Evolutionary conservation across 1,284 basidiomycete genomes (phyloP).

Genomic region (Lignosus rhinocerotis): DNA sequence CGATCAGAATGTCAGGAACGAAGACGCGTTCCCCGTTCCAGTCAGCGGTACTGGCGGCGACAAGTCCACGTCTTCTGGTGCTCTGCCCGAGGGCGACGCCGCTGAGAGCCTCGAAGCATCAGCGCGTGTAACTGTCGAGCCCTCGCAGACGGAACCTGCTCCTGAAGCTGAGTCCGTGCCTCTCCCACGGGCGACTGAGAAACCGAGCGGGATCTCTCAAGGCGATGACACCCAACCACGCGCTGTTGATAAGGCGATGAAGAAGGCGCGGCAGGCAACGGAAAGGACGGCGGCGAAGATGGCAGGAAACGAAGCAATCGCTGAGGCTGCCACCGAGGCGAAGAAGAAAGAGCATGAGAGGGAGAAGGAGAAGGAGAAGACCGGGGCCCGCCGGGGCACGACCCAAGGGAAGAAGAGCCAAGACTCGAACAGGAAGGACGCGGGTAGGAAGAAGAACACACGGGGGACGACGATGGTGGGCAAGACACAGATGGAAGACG

Average conservation of each 20-base stretch:
- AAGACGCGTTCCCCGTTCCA: no score
- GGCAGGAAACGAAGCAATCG: not conserved
- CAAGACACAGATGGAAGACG: not conserved
- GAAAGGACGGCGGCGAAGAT: not conserved
- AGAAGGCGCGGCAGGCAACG: not conserved
- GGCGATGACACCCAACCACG: not conserved
- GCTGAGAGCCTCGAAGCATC: no score
- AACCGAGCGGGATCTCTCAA: not conserved
- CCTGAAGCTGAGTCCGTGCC: not conserved
- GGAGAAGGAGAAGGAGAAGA: not conserved
- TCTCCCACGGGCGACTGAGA: not conserved
- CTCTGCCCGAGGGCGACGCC: no score
- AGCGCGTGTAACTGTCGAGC: not conserved
- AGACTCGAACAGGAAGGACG: not conserved
- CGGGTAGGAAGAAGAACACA: not conserved
- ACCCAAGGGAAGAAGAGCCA: not conserved
- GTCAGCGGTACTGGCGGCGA: no score
- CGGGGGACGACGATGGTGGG: not conserved
- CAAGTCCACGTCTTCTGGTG: no score
- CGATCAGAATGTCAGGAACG: no score
- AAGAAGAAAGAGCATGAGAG: not conserved
- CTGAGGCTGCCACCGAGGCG: not conserved
- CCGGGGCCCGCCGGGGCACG: not conserved
- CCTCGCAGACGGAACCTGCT: not conserved
- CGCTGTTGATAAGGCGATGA: not conserved